Percentiles rank a stretch among this genome's conserved stretches.
Evolutionary conservation across 192 early-diverging fungal genomes (phyloP).

Genomic region (Piromyces finnis): DNA sequence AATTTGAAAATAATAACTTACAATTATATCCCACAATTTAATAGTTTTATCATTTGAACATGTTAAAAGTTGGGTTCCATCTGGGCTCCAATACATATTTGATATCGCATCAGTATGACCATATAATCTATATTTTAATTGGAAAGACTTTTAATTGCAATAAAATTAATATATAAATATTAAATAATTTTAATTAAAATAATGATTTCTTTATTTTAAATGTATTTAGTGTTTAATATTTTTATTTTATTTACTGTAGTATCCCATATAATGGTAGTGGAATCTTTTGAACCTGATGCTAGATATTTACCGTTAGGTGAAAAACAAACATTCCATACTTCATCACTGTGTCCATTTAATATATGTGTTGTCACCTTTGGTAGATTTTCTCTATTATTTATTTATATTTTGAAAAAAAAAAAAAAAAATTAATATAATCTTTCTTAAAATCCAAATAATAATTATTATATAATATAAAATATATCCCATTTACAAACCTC

Average conservation of each 20-base stretch:
- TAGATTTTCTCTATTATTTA: conserved; percentile 9
- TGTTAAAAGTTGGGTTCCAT: conserved; percentile 54
- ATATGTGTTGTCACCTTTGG: conserved; percentile 33
- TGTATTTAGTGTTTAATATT: no score
- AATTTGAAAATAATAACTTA: no score
- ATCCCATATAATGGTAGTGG: conserved; percentile 70
- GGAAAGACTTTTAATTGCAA: conserved; percentile 24
- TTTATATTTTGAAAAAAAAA: no score
- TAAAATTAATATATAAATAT: no score
- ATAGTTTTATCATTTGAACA: conserved; percentile 64
- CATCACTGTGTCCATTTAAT: conserved; percentile 10
- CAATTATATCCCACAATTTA: conserved; percentile 63
- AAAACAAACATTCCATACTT: conserved; percentile 60
- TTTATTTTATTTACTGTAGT: not conserved
- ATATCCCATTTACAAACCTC: conserved; percentile 16
- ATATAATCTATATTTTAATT: conserved; percentile 1
- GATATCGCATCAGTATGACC: conserved; percentile 60
- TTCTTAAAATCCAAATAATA: no score
- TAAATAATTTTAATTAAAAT: no score
- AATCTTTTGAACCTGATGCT: conserved; percentile 83
- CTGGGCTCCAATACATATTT: conserved; percentile 82
- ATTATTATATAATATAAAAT: no score
- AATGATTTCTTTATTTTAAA: no score
- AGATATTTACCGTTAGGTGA: conserved; percentile 73
- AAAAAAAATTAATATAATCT: no score